These are phyloP conservation scores for Tilletia caries DNA, from an alignment of 1,284 basidiomycete species.

Conservation along the genomic window DNA sequence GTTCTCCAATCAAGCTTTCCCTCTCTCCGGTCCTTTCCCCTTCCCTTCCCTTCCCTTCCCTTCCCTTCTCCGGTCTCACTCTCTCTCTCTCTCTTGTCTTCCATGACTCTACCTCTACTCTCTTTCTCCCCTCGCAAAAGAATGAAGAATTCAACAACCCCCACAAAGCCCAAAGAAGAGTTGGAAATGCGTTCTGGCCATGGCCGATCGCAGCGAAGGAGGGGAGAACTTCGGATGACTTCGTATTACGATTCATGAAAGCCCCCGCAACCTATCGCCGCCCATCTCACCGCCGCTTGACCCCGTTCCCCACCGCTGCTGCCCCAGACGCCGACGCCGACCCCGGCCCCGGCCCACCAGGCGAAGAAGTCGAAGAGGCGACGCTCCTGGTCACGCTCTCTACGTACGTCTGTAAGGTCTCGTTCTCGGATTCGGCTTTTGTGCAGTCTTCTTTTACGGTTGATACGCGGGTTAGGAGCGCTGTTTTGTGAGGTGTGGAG, in stretches of 20 bases:
- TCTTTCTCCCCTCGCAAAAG: background rate
- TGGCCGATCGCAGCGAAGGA: too few relatives aligned
- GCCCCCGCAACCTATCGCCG: too few relatives aligned
- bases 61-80: background rate
- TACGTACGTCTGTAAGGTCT: conserved; percentile 51
- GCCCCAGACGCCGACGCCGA: background rate
- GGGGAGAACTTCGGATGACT: too few relatives aligned
- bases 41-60: background rate
- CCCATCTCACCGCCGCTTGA: background rate
- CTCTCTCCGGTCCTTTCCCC: too few relatives aligned
- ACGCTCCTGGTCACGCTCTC: conserved; percentile 53
- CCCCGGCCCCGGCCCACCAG: too few relatives aligned
- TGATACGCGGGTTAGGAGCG: conserved; percentile 37
- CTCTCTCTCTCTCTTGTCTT: background rate
- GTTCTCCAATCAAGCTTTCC: too few relatives aligned
- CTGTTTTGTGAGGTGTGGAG: conserved; percentile 13
- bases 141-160: too few relatives aligned
- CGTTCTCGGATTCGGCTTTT: conserved; percentile 51
- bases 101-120: background rate
- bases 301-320: background rate
- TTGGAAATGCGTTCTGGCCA: too few relatives aligned
- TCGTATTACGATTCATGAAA: too few relatives aligned
- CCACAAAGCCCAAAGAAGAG: too few relatives aligned
- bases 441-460: conserved; percentile 47
- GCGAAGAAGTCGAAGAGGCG: conserved; percentile 32